Evolutionary conservation across 2,329 filamentous ascomycete genomes (phyloP).

Genomic region (Zarea fungicola): DNA sequence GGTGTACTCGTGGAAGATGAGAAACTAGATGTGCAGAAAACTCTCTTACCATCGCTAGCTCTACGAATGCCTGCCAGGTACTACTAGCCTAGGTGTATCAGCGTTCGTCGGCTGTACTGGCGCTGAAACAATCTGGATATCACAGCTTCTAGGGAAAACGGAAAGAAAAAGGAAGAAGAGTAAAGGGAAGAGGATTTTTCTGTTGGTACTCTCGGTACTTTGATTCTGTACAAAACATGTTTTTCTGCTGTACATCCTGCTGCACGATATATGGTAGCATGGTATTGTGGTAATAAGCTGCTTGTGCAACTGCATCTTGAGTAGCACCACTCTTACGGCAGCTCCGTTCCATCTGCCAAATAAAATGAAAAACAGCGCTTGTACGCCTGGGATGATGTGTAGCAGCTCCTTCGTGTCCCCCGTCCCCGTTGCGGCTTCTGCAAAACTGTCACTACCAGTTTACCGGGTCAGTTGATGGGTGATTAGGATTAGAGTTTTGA

Average conservation of each 20-base stretch:
- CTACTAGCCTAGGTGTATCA: no score
- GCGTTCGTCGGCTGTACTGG: no score
- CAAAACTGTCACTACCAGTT: slow-evolving; percentile 1
- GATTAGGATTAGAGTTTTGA: background rate
- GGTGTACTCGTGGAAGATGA: no score
- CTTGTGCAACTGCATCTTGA: background rate
- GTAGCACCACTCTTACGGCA: background rate
- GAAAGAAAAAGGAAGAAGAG: background rate
- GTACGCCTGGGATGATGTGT: background rate
- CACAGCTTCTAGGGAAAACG: slow-evolving; percentile 1
- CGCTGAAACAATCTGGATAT: no score
- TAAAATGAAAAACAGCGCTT: background rate
- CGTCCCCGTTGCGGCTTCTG: background rate
- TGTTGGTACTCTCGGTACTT: no score
- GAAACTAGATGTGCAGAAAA: no score
- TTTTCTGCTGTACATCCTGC: slow-evolving; percentile 3
- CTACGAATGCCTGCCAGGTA: no score
- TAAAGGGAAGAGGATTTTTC: background rate
- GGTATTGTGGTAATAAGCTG: background rate
- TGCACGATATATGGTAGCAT: slow-evolving; percentile 2
- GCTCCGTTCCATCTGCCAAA: slow-evolving; percentile 1
- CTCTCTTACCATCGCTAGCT: no score
- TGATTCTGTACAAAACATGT: background rate
- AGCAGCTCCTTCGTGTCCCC: background rate
- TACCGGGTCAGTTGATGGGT: background rate